Conservation (phyloP, 129 eudicot genomes). For the Deinandra increscens region DNA sequence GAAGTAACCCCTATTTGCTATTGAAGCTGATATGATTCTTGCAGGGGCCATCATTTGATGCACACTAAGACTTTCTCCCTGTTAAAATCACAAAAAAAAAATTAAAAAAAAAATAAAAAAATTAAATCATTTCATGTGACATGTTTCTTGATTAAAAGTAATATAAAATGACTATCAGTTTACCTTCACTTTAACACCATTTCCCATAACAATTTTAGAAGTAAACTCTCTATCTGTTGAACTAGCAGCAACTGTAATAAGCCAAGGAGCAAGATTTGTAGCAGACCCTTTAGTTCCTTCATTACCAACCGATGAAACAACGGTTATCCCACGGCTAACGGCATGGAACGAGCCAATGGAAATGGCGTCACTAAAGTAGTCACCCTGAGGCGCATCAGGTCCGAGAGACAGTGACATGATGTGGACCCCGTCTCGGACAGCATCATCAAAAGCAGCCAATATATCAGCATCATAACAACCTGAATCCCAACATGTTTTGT, state of each 20-base stretch:
- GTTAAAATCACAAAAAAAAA: conserved; percentile 16
- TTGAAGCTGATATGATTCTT: conserved; percentile 65
- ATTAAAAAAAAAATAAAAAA: too few relatives aligned
- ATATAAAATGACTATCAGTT: neutral
- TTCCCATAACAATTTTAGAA: conserved; percentile 60
- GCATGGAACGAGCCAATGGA: conserved; percentile 85
- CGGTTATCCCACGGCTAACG: conserved; percentile 68
- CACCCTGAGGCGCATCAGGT: conserved; percentile 76
- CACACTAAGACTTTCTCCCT: conserved; percentile 81
- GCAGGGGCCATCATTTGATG: conserved; percentile 47
- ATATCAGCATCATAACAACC: conserved; percentile 84
- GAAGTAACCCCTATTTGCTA: conserved; percentile 69
- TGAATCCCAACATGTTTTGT: conserved; percentile 84
- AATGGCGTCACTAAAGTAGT: conserved; percentile 79
- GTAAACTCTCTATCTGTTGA: conserved; percentile 75
- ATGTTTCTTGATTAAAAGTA: neutral
- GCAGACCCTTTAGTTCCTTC: conserved; percentile 63
- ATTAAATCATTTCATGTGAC: too few relatives aligned
- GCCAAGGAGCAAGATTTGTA: conserved; percentile 87
- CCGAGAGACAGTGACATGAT: conserved; percentile 69
- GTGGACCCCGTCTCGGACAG: conserved; percentile 82
- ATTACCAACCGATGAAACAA: conserved; percentile 83
- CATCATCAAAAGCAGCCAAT: conserved; percentile 88
- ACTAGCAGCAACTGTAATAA: conserved; percentile 82
- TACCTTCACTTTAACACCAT: conserved; percentile 61